Evolutionary conservation across 805 yeast genomes (phyloP).

Genomic region (Metschnikowia cerradonensis): DNA sequence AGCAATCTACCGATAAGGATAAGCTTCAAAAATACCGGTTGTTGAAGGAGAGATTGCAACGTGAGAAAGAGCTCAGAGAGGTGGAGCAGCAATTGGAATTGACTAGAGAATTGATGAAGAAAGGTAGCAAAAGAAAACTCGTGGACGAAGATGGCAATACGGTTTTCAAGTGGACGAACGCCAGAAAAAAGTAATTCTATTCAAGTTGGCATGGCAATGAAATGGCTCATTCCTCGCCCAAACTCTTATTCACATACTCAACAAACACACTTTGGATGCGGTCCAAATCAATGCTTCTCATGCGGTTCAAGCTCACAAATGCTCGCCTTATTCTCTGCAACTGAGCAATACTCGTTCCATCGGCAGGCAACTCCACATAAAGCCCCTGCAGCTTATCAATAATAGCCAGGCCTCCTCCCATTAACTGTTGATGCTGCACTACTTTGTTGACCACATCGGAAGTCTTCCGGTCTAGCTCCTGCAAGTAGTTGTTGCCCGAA

Average conservation of each 20-base stretch:
- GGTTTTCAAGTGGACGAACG: conserved; percentile 80
- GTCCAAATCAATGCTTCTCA: conserved; percentile 66
- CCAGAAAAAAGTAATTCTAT: conserved; percentile 48
- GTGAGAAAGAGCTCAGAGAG: conserved; percentile 61
- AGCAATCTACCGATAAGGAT: conserved; percentile 42
- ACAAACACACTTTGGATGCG: conserved; percentile 71
- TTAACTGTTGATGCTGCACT: conserved; percentile 57
- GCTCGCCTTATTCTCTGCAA: conserved; percentile 81
- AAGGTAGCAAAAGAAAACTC: conserved; percentile 79
- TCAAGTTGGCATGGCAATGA: not conserved
- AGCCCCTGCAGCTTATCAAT: conserved; percentile 42
- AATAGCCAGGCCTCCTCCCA: conserved; percentile 48
- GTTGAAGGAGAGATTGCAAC: conserved; percentile 61
- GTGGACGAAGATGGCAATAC: conserved; percentile 62
- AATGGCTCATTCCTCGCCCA: conserved; percentile 26
- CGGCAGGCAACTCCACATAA: conserved; percentile 59
- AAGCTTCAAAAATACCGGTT: conserved; percentile 58
- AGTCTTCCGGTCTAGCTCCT: conserved; percentile 71
- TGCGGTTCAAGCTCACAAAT: conserved; percentile 73
- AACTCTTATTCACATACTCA: conserved; percentile 68
- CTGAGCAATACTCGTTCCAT: conserved; percentile 63
- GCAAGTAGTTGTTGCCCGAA: conserved; percentile 67
- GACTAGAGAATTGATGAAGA: conserved; percentile 86
- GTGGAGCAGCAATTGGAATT: conserved; percentile 71
- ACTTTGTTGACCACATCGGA: conserved; percentile 59